Evolutionary conservation across 2,329 filamentous ascomycete species (phyloP).

Genomic region (Boeremia exigua): DNA sequence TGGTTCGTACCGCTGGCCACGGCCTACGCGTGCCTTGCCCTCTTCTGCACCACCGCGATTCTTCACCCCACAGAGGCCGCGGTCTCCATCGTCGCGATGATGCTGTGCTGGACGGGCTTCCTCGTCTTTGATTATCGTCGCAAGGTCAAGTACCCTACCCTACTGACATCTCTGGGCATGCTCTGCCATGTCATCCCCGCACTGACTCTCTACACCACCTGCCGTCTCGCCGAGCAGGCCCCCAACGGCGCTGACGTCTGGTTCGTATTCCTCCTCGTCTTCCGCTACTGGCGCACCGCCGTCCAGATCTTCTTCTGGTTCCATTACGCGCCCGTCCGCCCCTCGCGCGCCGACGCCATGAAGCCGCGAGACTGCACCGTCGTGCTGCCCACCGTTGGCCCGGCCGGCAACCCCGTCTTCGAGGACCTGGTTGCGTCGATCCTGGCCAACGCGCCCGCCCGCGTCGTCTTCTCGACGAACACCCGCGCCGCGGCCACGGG

Average conservation of each 20-base stretch:
- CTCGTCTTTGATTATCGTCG: slow-evolving; percentile 13
- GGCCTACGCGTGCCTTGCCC: too few species aligned
- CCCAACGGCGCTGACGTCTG: slow-evolving; percentile 16
- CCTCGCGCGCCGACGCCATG: not conserved
- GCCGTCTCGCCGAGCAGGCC: not conserved
- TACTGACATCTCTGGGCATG: slow-evolving; percentile 9
- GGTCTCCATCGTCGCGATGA: too few species aligned
- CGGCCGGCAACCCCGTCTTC: slow-evolving; percentile 10
- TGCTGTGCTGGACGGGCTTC: slow-evolving; percentile 12
- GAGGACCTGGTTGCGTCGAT: slow-evolving; percentile 20
- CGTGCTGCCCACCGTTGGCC: slow-evolving; percentile 29
- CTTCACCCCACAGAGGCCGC: not conserved
- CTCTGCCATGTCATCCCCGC: slow-evolving; percentile 20
- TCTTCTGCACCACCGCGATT: slow-evolving; percentile 45
- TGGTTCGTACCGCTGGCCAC: slow-evolving; percentile 44
- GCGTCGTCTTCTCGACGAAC: slow-evolving; percentile 28
- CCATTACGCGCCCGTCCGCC: slow-evolving; percentile 17
- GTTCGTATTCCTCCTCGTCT: slow-evolving; percentile 20
- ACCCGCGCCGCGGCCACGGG: slow-evolving; percentile 1
- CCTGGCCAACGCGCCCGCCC: slow-evolving; percentile 19
- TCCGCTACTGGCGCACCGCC: slow-evolving; percentile 29
- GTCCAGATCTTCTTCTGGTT: slow-evolving; percentile 26
- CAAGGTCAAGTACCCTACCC: not conserved
- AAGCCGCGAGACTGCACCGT: slow-evolving; percentile 25
- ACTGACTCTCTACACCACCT: slow-evolving; percentile 4